Base-by-base conservation (phyloP, 2,329 filamentous ascomycete genomes). In the Trematosphaeria pertusa region DNA sequence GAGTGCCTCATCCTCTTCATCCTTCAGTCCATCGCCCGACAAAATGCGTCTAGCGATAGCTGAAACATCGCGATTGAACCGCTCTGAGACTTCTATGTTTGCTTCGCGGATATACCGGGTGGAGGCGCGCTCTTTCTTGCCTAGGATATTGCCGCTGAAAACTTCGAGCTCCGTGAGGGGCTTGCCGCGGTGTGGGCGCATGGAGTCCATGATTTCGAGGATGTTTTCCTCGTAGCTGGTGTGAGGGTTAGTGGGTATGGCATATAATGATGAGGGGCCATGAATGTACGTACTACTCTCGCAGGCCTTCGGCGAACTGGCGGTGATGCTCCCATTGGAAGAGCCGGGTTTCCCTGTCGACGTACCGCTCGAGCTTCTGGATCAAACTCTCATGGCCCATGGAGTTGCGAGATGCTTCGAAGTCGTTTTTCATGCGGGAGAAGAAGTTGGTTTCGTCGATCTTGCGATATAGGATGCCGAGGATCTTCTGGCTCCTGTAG, bases 401-500 rank as follows among this genome's bases (percentile, higher is more conserved):
- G 4, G 20, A 11, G 11, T 40, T 33, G 6, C 44, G 55, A 12
- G 40, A 42, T 0, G 21, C 33, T 8, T 58, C 43, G 31, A 58
- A 60, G 4, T 58, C 50, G 15, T 46, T 42, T 24, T 65, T 58
- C 57, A 69, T 62, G 22, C 48, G 48, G 3, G 52, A 37, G 32
- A 68, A 87, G 33, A 92, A 87, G 41, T 80, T 78, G 35, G 78
- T 77, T 67, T 94, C 89, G 56, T 95, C 84, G 9, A 95, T 85
- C 0, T 78, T 81, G 1, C 88, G 83, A 63, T 88, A 94, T 0
- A 95, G 75, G 4, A 78, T 70, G 0, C 90, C 90, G 0, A 94
- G 78, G 0, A 87, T 76, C 55, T 89, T 90, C 0, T 83, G 58
- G 1, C 87, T 91, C 22, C 69, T 71, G 65, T 94, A 92, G 62